These are phyloP conservation scores for Trametes cubensis DNA, from an alignment of 768 basidiomycete genomes.

Conservation along the genomic window DNA sequence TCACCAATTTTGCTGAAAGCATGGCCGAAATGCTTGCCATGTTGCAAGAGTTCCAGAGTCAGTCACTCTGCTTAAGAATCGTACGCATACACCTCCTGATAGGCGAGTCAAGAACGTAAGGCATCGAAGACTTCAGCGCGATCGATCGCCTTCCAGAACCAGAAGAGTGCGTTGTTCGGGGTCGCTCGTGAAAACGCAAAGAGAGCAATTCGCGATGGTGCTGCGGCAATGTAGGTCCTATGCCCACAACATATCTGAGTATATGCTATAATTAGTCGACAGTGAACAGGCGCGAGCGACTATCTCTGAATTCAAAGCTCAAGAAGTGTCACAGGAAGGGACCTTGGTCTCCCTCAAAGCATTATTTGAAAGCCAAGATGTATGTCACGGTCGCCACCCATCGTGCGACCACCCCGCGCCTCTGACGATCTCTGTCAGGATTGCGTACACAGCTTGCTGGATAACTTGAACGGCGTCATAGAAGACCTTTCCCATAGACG, in stretches of 20 bases:
- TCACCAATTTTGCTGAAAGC: slow-evolving; percentile 2
- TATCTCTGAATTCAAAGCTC: slow-evolving; percentile 27
- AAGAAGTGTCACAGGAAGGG: slow-evolving; percentile 28
- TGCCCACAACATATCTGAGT: not conserved
- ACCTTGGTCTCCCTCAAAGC: slow-evolving; percentile 22
- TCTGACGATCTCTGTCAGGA: slow-evolving; percentile 13
- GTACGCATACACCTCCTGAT: not conserved
- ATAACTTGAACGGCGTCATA: slow-evolving; percentile 23
- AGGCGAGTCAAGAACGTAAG: slow-evolving; percentile 28
- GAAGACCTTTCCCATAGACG: slow-evolving; percentile 39
- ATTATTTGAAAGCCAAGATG: slow-evolving; percentile 24
- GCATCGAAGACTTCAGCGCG: slow-evolving; percentile 26
- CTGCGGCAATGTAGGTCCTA: slow-evolving; percentile 26
- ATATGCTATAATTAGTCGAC: not conserved
- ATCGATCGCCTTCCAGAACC: slow-evolving; percentile 28
- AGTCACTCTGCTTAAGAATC: not conserved
- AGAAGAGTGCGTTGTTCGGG: slow-evolving; percentile 29
- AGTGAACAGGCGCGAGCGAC: slow-evolving; percentile 34
- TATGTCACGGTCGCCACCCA: slow-evolving; percentile 9
- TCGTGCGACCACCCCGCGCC: too few relatives aligned
- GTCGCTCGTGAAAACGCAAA: slow-evolving; percentile 29
- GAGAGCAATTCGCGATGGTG: slow-evolving; percentile 24
- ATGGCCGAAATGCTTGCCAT: slow-evolving; percentile 33
- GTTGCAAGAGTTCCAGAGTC: slow-evolving; percentile 34
- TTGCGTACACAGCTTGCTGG: slow-evolving; percentile 22